Base-by-base conservation (phyloP, 768 basidiomycete species). In the Psilocybe cubensis region DNA sequence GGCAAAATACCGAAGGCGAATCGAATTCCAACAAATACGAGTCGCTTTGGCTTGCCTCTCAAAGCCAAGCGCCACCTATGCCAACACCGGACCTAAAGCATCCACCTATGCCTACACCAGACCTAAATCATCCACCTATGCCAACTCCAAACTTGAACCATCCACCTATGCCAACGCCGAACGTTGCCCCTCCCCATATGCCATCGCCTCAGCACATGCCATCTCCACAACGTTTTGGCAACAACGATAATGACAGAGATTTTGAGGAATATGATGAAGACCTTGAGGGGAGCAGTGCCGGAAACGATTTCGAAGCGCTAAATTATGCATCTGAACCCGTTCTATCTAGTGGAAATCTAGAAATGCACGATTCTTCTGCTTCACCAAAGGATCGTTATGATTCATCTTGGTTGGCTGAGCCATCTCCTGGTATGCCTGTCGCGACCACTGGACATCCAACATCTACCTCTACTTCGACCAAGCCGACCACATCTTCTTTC, bases 31-130 rank as follows among this genome's bases (percentile, higher is more conserved):
- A 17, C 9, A 29, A 29, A 43, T 65, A 65, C 27, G 59, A 60
- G 43, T 42, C 54, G 3, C 53, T 65, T 12, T 65, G 63, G 61
- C 49, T 57, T 14, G 63, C 61, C 35, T 38, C 63, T 2, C 61
- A 62, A 28, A 44, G 48, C 20, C 14, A 24, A 28, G 47, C 27
- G 4, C 45, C 58, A 4, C 61, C 63, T 9, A 62, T 62, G 58
- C 63, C 61, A 11, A 42, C 33, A 14, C 58, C 63, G 3, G 57
- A 56, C 9, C 9, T 47, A 10, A 35, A 49, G 11, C 18, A 31
- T 6, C 57, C 60, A 10, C 38, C 58, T 3, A 62, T 62, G 58
- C 63, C 61, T 11, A 42, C 38, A 18, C 58, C 63, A 3, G 57
- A 56, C 10, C 7, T 47, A 9, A 27, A 49, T 20, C 20, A 35